Conservation (phyloP, 345 rosid species). For the Bruguiera sexangula region DNA sequence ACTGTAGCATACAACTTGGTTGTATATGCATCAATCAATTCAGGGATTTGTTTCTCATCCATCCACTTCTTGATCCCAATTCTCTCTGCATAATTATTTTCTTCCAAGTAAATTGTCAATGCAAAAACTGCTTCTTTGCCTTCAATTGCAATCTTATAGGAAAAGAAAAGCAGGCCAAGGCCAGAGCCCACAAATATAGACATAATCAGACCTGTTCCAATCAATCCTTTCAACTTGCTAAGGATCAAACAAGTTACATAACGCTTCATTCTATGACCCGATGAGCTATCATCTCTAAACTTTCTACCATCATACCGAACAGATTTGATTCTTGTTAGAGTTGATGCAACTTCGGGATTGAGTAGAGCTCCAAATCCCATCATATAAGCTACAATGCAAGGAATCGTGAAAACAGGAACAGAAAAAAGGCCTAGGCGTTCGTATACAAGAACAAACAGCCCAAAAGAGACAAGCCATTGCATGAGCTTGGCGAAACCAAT, state of each 20-base stretch:
- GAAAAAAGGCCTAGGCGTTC: slow-evolving; percentile 1
- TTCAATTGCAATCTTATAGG: slow-evolving; percentile 13
- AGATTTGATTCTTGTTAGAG: no score
- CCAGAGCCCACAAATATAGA: background rate
- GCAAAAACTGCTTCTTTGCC: slow-evolving; percentile 14
- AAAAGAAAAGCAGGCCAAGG: slow-evolving; percentile 5
- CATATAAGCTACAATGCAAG: no score
- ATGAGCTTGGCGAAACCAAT: slow-evolving; percentile 7
- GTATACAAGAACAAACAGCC: background rate
- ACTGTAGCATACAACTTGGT: slow-evolving; percentile 12
- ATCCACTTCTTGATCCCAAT: slow-evolving; percentile 12
- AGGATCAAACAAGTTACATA: background rate
- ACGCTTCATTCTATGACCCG: background rate
- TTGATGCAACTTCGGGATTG: no score
- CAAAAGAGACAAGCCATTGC: slow-evolving; percentile 6
- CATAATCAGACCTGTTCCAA: slow-evolving; percentile 6
- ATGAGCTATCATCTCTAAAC: background rate
- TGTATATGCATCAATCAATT: background rate
- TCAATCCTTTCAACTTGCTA: background rate
- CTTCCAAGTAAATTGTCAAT: slow-evolving; percentile 13
- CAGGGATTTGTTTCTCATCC: slow-evolving; percentile 15
- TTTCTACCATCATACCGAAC: no score
- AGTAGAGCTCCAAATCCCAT: no score
- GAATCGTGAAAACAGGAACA: no score
- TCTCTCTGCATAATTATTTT: slow-evolving; percentile 16